Evolutionary conservation across 2,329 filamentous ascomycete genomes (phyloP).

Genomic region (Talaromyces sp.): DNA sequence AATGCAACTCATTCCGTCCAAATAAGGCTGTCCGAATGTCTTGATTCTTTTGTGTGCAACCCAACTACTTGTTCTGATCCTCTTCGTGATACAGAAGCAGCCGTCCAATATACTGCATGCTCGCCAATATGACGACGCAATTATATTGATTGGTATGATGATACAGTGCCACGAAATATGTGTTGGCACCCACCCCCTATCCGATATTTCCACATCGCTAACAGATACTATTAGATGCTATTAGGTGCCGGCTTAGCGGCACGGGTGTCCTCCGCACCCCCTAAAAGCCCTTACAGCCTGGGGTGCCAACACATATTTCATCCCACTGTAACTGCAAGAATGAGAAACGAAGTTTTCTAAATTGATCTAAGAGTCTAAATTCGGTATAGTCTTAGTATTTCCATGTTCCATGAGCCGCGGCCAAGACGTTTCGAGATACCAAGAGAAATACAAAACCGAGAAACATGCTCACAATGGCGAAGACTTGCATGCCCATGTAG

Average conservation of each 20-base stretch:
- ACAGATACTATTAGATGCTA: too few species aligned
- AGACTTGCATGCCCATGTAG: slow-evolving; percentile 28
- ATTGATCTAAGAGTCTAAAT: background rate
- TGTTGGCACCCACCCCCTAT: too few species aligned
- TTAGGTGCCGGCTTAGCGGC: too few species aligned
- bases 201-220: too few species aligned
- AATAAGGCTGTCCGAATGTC: background rate
- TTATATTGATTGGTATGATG: too few species aligned
- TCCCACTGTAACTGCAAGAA: background rate
- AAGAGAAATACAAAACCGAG: slow-evolving; percentile 10
- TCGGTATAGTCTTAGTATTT: background rate
- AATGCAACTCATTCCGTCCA: too few species aligned
- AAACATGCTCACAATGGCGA: slow-evolving; percentile 18
- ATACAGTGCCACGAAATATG: too few species aligned
- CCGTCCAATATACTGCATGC: background rate
- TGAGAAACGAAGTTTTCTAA: too few species aligned
- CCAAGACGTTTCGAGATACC: background rate
- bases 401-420: background rate
- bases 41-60: background rate
- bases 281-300: too few species aligned
- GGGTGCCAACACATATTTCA: background rate
- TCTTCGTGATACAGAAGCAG: background rate
- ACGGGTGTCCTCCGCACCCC: too few species aligned
- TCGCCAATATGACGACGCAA: background rate
- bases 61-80: too few species aligned